Base-by-base conservation (phyloP, 441 rosid species). In the Raphanus hybrid region DNA sequence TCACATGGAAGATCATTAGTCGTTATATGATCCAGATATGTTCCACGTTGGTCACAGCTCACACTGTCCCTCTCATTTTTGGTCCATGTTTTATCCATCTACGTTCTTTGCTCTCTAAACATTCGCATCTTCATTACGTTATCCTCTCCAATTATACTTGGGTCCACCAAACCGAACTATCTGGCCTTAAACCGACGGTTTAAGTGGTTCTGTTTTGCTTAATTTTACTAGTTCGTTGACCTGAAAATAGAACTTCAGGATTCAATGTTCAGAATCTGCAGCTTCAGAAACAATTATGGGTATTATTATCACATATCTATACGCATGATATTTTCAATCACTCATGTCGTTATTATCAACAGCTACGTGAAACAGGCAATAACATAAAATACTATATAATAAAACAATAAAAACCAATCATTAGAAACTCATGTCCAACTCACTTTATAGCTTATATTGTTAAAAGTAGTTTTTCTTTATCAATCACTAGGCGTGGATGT, bases 1-100 rank as follows among this genome's bases (percentile, higher is more conserved):
- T 32, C 78, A 68, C 78, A 75, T 68, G 74, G 74, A 48, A 68
- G 61, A 75, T 68, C 63, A 66, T 29, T 74, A 48, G 23, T 66
- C 14, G 32, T n/a, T 66, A 16, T 74, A 57, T 54, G 48, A 65
- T 64, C 54, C 23, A 73, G 70, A 34, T 9, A 55, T 37, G 66
- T 57, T 58, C 32, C 67, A 75, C 61, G 67, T 74, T 58, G 20
- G 59, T 67, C 59, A 66, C 67, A 75, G 73, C 78, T 75, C 72
- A 75, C 35, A 15, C 14, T 58, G 66, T 43, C 78, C 61, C 73
- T 75, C 62, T 43, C 50, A 57, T 27, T 20, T 71, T 27, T 55
- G 57, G 54, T 71, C 57, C 62, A 8, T 14, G 3, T 43, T n/a
- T 26, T 23, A 60, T 71, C 65, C 26, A 39, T 43, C 27, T 41